Percentiles rank a stretch among this genome's conserved stretches.
phyloP scores from a whole-genome alignment of 2,329 filamentous ascomycete genomes.

The Orbilia javanica region DNA sequence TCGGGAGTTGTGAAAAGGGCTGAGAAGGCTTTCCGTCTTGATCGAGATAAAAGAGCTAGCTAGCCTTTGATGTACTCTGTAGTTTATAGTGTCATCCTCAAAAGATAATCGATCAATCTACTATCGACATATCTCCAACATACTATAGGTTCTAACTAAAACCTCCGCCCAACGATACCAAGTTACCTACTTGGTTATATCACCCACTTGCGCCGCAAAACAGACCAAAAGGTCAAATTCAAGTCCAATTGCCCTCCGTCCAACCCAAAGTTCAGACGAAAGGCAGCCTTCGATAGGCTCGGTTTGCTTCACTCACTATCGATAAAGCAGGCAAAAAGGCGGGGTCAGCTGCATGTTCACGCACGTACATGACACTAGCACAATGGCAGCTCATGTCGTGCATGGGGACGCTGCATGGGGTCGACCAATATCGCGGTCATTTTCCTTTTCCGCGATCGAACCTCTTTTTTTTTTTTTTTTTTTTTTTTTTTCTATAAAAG shows the following conservation, averaged over 20 bases:
- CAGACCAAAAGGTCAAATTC: neutral
- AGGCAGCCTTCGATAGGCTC: conserved; percentile 52
- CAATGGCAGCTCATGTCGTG: conserved; percentile 27
- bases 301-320: conserved; percentile 21
- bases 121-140: neutral
- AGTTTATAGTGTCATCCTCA: neutral
- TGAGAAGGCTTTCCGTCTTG: neutral
- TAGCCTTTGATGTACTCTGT: neutral
- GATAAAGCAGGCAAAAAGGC: conserved; percentile 50
- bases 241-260: neutral
- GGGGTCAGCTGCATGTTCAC: conserved; percentile 57
- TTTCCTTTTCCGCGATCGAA: neutral
- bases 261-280: conserved; percentile 57
- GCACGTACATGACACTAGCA: conserved; percentile 6
- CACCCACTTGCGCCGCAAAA: neutral
- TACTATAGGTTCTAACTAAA: neutral
- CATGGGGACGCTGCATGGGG: conserved; percentile 56
- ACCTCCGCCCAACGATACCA: too few species aligned
- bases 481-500: too few species aligned
- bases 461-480: neutral
- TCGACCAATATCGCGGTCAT: conserved; percentile 15
- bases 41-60: neutral
- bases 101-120: neutral
- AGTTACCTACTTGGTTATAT: neutral
- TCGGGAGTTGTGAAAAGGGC: neutral